Percentiles rank a stretch among this genome's conserved stretches.
These are phyloP conservation scores for Ceriops zippeliana DNA, from an alignment of 345 rosid genomes.

Conservation along the genomic window DNA sequence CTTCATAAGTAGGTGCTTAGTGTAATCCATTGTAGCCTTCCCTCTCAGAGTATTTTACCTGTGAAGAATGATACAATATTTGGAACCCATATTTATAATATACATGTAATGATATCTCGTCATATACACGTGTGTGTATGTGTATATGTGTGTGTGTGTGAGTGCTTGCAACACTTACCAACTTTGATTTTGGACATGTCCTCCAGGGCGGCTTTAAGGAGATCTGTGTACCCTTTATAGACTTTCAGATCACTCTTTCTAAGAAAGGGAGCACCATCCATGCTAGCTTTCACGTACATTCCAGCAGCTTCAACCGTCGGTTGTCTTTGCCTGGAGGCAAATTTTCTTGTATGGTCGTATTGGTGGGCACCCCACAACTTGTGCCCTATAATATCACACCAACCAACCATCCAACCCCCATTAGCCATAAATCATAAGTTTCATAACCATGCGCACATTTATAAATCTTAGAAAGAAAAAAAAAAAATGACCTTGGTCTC, in stretches of 20 bases:
- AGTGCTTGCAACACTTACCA: constrained; percentile 26
- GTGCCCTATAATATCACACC: constrained; percentile 39
- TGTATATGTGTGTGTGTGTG: too few relatives aligned
- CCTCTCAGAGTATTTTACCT: constrained; percentile 43
- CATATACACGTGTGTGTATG: too few relatives aligned
- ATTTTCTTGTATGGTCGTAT: constrained; percentile 60
- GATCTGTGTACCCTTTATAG: constrained; percentile 41
- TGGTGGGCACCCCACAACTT: constrained; percentile 79
- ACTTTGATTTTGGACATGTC: constrained; percentile 59
- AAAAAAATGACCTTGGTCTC: too few relatives aligned
- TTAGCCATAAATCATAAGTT: neutral
- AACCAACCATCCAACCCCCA: neutral
- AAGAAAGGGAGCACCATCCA: constrained; percentile 75
- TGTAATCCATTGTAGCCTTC: constrained; percentile 65
- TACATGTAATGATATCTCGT: too few relatives aligned
- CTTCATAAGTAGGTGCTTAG: constrained; percentile 33
- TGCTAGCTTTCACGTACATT: constrained; percentile 57
- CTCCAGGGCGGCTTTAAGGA: constrained; percentile 43
- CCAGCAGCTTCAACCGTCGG: constrained; percentile 23
- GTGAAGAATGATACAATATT: neutral
- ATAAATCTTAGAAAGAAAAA: too few relatives aligned
- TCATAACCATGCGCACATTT: too few relatives aligned
- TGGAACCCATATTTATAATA: too few relatives aligned
- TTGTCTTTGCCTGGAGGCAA: constrained; percentile 33
- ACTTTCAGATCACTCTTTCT: constrained; percentile 64